Evolutionary conservation across 164 flowering plant genomes (phyloP), one percentile per base, ranked within the genome.

Genomic region (Vitis amurensis): DNA sequence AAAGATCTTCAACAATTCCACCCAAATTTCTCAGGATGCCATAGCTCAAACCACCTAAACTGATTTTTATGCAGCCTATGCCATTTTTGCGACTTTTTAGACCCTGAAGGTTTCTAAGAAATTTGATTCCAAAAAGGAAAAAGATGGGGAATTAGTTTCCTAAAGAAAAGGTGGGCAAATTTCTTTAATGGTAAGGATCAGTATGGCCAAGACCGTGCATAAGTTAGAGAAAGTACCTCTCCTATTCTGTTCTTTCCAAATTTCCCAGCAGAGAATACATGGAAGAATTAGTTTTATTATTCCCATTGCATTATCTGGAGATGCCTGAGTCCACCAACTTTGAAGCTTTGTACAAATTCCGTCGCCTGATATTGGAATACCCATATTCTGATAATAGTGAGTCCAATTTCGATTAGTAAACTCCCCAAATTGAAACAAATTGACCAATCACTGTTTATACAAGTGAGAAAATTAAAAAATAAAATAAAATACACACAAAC

Each of bases 301-400:
- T 68, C 55, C 76, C 67, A 65, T 63, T 51, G 65, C 53, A 52
- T 67, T 67, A 67, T 52, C 14, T 59, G 56, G 31, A 68, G 51
- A 61, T 53, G 55, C 47, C 50, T 19, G 44, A 48, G 51, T 61
- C 71, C 75, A 73, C 50, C 67, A 60, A 61, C 62, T 68, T 56
- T 12, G 50, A 11, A 67, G 61, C 67, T 13, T 55, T 67, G 62
- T 30, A 67, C 62, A 67, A 13, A 67, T 47, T 13, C 14, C 50
- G 47, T 61, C 23, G 63, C 76, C 67, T 68, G 71, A 55, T 48
- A 60, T 47, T 67, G 71, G 66, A 67, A 67, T 50, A 64, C 64
- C 62, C 44, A 58, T 23, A 64, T 44, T 61, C 75, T 67, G 70
- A 66, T 44, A 48, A 53, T 66, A 59, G 49, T 66, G 69, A 61